phyloP scores from a whole-genome alignment of 495 filamentous ascomycete genomes.

The Lentithecium fluviatile region DNA sequence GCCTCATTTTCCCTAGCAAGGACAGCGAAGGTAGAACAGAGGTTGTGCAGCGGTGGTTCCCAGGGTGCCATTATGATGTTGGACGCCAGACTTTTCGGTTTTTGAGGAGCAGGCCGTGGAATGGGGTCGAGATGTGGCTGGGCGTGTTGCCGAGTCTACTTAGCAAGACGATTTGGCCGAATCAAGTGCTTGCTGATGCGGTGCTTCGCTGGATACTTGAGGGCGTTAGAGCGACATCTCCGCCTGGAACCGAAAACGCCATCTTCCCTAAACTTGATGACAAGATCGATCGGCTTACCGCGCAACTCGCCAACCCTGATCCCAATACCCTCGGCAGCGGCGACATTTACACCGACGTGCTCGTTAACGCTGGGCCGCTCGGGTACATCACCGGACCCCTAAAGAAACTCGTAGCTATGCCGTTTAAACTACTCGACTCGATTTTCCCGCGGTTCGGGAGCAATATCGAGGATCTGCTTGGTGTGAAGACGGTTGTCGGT shows the following conservation, averaged over 20 bases:
- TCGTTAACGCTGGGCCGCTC: conserved; percentile 8
- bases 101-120: conserved; percentile 14
- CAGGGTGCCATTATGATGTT: conserved; percentile 29
- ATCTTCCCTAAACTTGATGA: conserved; percentile 2
- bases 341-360: conserved; percentile 25
- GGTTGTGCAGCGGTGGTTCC: conserved; percentile 25
- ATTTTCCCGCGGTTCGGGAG: conserved; percentile 19
- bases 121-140: conserved; percentile 9
- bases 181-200: conserved; percentile 13
- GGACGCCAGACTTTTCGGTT: conserved; percentile 28
- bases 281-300: not conserved
- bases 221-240: not conserved
- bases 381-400: conserved; percentile 11
- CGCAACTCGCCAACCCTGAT: conserved; percentile 1
- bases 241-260: not conserved
- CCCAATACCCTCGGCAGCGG: conserved; percentile 17
- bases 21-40: not conserved
- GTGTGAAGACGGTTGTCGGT: conserved; percentile 13
- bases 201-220: conserved; percentile 29
- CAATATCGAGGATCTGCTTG: conserved; percentile 24
- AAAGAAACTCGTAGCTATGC: not conserved
- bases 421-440: conserved; percentile 13
- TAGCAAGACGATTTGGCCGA: conserved; percentile 21
- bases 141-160: conserved; percentile 16
- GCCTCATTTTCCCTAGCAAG: conserved; percentile 12